phyloP scores from a whole-genome alignment of 2,329 filamentous ascomycete genomes.

The Cladorrhinum sp. region DNA sequence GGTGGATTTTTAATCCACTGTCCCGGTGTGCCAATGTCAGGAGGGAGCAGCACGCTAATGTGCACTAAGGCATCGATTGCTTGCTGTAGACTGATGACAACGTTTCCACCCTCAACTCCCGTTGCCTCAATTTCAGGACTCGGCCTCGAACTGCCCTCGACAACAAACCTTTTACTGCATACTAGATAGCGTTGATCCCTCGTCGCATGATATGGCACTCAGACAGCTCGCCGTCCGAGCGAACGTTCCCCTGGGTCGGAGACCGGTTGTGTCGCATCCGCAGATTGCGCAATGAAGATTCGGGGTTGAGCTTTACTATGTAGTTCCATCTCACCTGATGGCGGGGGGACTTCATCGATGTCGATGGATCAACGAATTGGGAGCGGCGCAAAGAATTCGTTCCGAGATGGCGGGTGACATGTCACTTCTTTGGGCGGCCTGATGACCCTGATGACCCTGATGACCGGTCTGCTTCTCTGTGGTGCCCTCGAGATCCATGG shows the following conservation, averaged over 20 bases:
- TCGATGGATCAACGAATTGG: background rate
- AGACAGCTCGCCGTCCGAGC: background rate
- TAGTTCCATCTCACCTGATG: too few species aligned
- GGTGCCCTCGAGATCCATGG: conserved; percentile 11
- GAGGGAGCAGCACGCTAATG: background rate
- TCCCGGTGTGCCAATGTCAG: too few species aligned
- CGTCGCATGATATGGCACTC: too few species aligned
- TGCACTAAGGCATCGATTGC: too few species aligned
- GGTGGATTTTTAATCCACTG: too few species aligned
- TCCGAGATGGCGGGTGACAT: background rate
- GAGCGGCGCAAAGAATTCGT: background rate
- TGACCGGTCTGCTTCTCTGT: conserved; percentile 15
- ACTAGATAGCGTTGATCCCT: too few species aligned
- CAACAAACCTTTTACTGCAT: too few species aligned
- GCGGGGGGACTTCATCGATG: too few species aligned
- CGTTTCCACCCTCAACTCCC: too few species aligned
- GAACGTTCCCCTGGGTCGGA: background rate
- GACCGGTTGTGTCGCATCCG: background rate
- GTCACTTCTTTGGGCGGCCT: background rate
- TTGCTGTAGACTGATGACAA: too few species aligned
- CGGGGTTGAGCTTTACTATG: background rate
- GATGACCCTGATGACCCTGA: background rate
- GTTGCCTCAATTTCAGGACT: too few species aligned
- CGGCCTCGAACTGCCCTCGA: too few species aligned
- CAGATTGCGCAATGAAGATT: background rate